A percentile compares a stretch with the other conserved stretches of the same genome.
phyloP scores from a whole-genome alignment of 352 stramenopile species.

The Globisporangium spinosum region DNA sequence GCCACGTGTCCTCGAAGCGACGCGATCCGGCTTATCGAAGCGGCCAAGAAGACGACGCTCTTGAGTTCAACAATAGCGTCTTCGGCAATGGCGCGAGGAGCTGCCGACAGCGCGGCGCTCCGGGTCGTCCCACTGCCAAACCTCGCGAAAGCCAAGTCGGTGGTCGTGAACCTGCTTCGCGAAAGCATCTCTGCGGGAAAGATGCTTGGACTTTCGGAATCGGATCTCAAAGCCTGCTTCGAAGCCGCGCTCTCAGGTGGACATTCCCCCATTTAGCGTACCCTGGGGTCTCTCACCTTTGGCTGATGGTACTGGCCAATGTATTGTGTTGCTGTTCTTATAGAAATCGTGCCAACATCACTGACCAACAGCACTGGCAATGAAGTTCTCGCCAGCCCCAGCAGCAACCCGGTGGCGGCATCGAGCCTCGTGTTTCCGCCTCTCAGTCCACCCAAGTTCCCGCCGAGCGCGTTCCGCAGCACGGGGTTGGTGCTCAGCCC shows the following conservation, averaged over 20 bases:
- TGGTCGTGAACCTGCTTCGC: constrained; percentile 33
- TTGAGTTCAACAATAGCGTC: background rate
- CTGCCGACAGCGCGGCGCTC: background rate
- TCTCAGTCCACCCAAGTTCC: constrained; percentile 35
- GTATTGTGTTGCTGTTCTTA: background rate
- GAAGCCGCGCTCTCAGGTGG: constrained; percentile 19
- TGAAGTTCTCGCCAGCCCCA: background rate
- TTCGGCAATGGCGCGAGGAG: background rate
- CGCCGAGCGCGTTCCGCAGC: constrained; percentile 30
- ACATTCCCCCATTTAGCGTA: background rate
- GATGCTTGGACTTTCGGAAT: constrained; percentile 31
- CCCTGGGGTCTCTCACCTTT: background rate
- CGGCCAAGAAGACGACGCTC: constrained; percentile 31
- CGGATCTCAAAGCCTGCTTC: constrained; percentile 32
- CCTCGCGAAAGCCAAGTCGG: constrained; percentile 14
- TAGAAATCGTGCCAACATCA: background rate
- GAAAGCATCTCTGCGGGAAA: constrained; percentile 30
- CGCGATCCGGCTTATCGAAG: constrained; percentile 46
- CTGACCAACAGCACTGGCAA: background rate
- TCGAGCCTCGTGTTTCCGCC: constrained; percentile 20
- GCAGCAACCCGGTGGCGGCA: constrained; percentile 4
- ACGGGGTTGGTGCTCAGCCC: constrained; percentile 7
- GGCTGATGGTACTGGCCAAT: background rate
- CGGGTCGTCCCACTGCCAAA: constrained; percentile 13
- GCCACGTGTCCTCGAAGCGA: constrained; percentile 40